Evolutionary conservation across 78 protist genomes (phyloP).

Genomic region (Cyanophora paradoxa): DNA sequence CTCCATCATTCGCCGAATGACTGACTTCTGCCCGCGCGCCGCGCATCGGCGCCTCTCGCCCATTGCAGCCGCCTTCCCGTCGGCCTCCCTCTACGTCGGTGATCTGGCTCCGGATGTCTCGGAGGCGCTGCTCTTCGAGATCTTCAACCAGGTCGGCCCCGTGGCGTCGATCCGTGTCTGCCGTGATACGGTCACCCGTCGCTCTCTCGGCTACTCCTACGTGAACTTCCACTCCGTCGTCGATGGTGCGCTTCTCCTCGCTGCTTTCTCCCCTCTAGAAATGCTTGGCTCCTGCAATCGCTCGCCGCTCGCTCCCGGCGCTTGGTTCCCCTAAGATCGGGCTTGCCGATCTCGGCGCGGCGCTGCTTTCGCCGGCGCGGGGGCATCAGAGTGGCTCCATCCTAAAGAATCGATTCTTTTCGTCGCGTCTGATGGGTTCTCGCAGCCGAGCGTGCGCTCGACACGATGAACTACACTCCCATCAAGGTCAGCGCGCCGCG

Average conservation of each 20-base stretch:
- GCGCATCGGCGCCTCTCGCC: neutral
- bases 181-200: conserved; percentile 83
- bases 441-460: conserved; percentile 91
- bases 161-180: conserved; percentile 90
- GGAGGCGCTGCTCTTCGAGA: conserved; percentile 75
- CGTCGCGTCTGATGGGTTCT: neutral
- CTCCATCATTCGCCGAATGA: too few species aligned
- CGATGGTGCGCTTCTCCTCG: conserved; percentile 35
- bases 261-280: neutral
- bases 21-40: too few species aligned
- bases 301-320: too few species aligned
- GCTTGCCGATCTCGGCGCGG: neutral
- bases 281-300: neutral
- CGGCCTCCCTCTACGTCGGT: conserved; percentile 69
- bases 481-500: too few species aligned
- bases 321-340: too few species aligned
- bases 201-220: conserved; percentile 94
- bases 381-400: too few species aligned
- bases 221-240: conserved; percentile 85
- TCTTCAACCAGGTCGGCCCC: conserved; percentile 82
- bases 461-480: conserved; percentile 82
- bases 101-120: conserved; percentile 66
- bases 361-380: neutral
- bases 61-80: too few species aligned
- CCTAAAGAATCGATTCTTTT: conserved; percentile 1